A percentile compares a stretch with the other conserved stretches of the same genome.
phyloP scores from a whole-genome alignment of 257 asterid species.

The Penstemon davidsonii region DNA sequence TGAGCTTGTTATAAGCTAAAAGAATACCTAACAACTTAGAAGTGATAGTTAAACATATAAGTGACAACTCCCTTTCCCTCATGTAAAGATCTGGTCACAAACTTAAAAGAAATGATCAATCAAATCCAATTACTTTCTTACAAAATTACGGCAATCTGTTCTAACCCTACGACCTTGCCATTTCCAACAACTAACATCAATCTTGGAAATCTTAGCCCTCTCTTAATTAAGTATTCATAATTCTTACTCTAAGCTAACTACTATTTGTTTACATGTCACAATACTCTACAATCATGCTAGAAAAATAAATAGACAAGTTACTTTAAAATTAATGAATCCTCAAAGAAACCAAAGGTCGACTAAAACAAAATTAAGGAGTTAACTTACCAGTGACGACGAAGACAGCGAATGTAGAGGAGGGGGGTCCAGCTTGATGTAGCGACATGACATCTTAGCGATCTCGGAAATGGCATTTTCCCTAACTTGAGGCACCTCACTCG shows the following conservation, averaged over 20 bases:
- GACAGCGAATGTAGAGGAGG: constrained; percentile 34
- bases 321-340: background rate
- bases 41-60: background rate
- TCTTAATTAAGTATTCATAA: background rate
- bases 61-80: background rate
- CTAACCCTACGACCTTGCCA: background rate
- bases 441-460: constrained; percentile 66
- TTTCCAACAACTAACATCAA: background rate
- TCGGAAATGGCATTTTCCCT: constrained; percentile 53
- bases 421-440: constrained; percentile 37
- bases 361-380: background rate
- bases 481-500: constrained; percentile 43
- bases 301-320: background rate
- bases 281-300: background rate
- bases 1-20: background rate
- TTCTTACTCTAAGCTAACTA: background rate
- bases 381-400: constrained; percentile 41
- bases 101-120: background rate
- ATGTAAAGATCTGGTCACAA: background rate
- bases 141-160: background rate
- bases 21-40: background rate
- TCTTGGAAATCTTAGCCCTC: background rate
- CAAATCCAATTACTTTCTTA: background rate
- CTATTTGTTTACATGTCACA: background rate
- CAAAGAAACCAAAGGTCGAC: background rate